These are phyloP conservation scores for Russula earlei DNA, from an alignment of 768 basidiomycete species.

Conservation along the genomic window DNA sequence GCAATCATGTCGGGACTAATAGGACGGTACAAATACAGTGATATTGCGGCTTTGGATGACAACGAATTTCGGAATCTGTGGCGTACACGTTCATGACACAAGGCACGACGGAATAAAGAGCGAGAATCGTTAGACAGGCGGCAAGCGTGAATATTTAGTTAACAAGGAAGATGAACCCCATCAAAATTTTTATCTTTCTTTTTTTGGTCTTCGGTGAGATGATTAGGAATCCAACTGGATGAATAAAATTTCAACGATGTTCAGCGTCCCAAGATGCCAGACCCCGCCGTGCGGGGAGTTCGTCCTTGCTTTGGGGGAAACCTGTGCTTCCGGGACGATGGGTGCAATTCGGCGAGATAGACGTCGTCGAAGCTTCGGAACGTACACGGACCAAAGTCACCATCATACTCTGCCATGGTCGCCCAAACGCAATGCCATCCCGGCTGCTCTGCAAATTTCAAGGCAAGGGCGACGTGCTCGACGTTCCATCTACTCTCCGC, in stretches of 20 bases:
- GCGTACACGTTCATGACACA: not conserved
- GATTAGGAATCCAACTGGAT: not conserved
- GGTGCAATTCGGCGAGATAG: conserved; percentile 39
- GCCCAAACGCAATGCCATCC: conserved; percentile 61
- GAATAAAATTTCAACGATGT: not conserved
- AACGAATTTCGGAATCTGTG: not conserved
- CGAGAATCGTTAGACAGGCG: not conserved
- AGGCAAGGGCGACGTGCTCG: conserved; percentile 39
- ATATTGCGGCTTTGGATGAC: conserved; percentile 1
- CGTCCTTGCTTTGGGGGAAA: conserved; percentile 1
- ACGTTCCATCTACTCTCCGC: conserved; percentile 35
- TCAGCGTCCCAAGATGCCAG: not conserved
- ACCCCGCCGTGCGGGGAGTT: not conserved
- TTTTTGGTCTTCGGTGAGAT: not conserved
- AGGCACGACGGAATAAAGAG: not conserved
- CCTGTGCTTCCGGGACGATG: conserved; percentile 7
- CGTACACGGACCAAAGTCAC: conserved; percentile 31
- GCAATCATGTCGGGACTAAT: no score
- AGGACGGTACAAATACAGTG: conserved; percentile 13
- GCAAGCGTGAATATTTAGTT: no score
- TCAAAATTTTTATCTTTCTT: no score
- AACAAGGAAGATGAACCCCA: not conserved
- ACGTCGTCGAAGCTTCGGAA: conserved; percentile 21
- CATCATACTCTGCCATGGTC: conserved; percentile 44
- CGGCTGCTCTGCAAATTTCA: conserved; percentile 43